phyloP scores from a whole-genome alignment of 305 asterid genomes.

The Euphrasia arctica region DNA sequence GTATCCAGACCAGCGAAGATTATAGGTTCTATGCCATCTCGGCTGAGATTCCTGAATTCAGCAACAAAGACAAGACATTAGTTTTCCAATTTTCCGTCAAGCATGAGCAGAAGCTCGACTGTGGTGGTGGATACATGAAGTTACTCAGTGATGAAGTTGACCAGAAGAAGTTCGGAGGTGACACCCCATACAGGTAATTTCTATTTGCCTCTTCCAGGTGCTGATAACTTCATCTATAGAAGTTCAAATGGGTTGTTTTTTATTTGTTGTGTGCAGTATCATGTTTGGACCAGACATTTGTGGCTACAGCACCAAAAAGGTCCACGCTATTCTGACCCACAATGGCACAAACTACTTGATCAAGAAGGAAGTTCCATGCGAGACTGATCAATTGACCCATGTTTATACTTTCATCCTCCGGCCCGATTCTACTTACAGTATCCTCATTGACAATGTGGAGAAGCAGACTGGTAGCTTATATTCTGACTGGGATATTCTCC shows the following conservation, averaged over 20 bases:
- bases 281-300: conserved; percentile 99
- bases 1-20: conserved; percentile 98
- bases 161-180: conserved; percentile 95
- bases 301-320: conserved; percentile 88
- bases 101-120: conserved; percentile 99
- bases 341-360: conserved; percentile 75
- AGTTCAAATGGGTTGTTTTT: conserved; percentile 24
- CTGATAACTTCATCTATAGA: neutral
- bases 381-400: conserved; percentile 90
- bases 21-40: conserved; percentile 92
- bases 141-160: conserved; percentile 81
- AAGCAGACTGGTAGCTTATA: conserved; percentile 93
- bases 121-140: conserved; percentile 99
- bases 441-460: conserved; percentile 86
- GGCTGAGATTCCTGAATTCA: conserved; percentile 91
- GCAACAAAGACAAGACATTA: conserved; percentile 84
- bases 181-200: conserved; percentile 90
- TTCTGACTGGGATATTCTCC: conserved; percentile 89
- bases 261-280: conserved; percentile 57
- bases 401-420: conserved; percentile 84
- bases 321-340: conserved; percentile 84
- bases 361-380: conserved; percentile 98
- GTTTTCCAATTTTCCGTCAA: conserved; percentile 92
- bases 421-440: conserved; percentile 95
- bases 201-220: neutral